Evolutionary conservation across 148 eudicot genomes (phyloP), one percentile per base, ranked within the genome.

Genomic region (Tetragonia tetragonoides): DNA sequence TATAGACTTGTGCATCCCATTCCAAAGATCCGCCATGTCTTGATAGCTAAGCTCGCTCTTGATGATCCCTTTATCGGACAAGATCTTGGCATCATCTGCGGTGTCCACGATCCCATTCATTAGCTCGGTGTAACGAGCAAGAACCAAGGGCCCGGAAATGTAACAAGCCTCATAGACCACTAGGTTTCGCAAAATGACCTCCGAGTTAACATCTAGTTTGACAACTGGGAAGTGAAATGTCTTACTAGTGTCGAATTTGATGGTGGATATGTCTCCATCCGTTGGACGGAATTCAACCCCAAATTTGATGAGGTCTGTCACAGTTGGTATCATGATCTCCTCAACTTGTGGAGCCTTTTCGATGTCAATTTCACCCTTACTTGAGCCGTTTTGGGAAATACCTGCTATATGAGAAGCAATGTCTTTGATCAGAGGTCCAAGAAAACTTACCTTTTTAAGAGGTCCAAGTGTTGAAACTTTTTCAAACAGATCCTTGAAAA

Each of bases 71-170:
- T 42, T 64, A 5, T 63, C 63, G 18, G 44, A 73, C 34, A 84
- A 59, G 28, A 77, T 67, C 47, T 10, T 78, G 2, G 71, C 81
- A 56, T 84, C 86, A 34, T 80, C 61, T 8, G 75, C 72, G 10
- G 81, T 68, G 68, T 80, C 83, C n/a, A 80, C 67, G 4, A 80
- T 84, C 56, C 86, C 86, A 70, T 76, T 73, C 86, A 84, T 80
- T 37, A 84, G 75, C 37, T 80, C 78, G n/a, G 65, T 46, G 65
- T 77, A 84, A 4, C 66, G 69, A 47, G 81, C 83, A 4, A 84
- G 10, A 10, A 66, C 80, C 34, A 80, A 72, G 56, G 83, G 75
- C n/a, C 53, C 61, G 0, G 78, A 66, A 0, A 18, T 39, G 5
- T 81, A 79, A 0, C 62, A 16, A 68, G 77, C 77, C 41, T 74